Evolutionary conservation across 108 stramenopile species (phyloP).

Genomic region (Aurantiochytrium sp.): DNA sequence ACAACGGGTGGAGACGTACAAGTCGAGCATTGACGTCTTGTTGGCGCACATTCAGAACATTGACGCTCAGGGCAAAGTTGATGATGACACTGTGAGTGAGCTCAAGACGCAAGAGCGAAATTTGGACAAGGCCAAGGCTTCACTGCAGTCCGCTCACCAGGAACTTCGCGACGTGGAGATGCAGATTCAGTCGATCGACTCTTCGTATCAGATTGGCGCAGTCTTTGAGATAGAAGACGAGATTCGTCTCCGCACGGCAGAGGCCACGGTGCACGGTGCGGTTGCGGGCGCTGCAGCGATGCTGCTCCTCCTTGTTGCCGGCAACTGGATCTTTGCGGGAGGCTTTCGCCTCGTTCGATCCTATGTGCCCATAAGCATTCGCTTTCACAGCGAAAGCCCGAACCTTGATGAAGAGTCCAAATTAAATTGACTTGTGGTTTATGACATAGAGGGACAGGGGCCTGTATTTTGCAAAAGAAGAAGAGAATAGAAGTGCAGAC

Average conservation of each 20-base stretch:
- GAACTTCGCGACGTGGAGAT: neutral
- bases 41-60: neutral
- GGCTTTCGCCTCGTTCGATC: neutral
- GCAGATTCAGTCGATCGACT: neutral
- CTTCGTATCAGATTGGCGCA: neutral
- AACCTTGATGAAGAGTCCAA: neutral
- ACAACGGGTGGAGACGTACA: neutral
- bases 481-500: no score
- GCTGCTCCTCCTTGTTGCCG: neutral
- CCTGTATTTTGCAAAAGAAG: no score
- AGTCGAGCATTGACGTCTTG: neutral
- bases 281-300: slow-evolving; percentile 4
- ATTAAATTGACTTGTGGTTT: neutral
- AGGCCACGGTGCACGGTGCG: slow-evolving; percentile 16
- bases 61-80: neutral
- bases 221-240: neutral
- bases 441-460: no score
- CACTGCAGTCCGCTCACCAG: neutral
- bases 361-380: neutral
- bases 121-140: neutral
- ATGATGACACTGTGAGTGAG: neutral
- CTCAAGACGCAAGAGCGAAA: neutral
- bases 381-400: neutral
- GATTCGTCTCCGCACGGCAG: neutral
- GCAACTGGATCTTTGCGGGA: neutral